Percentiles rank a stretch among this genome's conserved stretches.
Evolutionary conservation across 2,329 filamentous ascomycete species (phyloP).

Genomic region (Nigrospora osmanthi): DNA sequence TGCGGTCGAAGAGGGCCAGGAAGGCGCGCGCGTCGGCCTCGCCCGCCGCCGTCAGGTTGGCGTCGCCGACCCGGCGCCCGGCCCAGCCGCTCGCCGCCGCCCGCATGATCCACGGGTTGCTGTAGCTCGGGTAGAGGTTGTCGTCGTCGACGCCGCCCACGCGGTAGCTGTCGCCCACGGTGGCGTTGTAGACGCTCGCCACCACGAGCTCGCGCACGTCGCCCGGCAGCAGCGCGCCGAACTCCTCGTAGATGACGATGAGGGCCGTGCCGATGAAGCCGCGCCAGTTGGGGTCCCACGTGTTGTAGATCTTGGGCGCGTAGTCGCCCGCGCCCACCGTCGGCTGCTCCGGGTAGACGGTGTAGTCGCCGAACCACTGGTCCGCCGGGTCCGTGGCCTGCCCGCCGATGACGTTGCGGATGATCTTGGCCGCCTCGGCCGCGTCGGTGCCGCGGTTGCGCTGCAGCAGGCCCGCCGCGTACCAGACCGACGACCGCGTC

Average conservation of each 20-base stretch:
- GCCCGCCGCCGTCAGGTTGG: constrained; percentile 40
- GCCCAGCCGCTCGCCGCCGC: constrained; percentile 42
- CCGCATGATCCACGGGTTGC: constrained; percentile 40
- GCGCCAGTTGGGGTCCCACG: constrained; percentile 47
- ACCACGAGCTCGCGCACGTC: constrained; percentile 25
- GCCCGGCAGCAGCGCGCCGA: constrained; percentile 24
- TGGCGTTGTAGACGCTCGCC: constrained; percentile 36
- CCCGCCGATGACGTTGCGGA: constrained; percentile 33
- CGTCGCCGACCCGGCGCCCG: constrained; percentile 33
- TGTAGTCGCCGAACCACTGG: constrained; percentile 40
- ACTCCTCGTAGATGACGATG: constrained; percentile 42
- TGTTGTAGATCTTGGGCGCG: constrained; percentile 31
- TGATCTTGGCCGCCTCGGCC: constrained; percentile 32
- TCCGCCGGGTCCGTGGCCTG: constrained; percentile 34
- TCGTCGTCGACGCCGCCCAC: constrained; percentile 43
- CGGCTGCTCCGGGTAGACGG: constrained; percentile 39
- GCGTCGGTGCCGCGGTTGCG: constrained; percentile 34
- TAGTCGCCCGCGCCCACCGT: constrained; percentile 36
- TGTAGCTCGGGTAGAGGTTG: constrained; percentile 45
- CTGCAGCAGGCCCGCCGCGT: constrained; percentile 37
- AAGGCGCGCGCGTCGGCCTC: constrained; percentile 38
- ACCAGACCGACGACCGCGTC: constrained; percentile 39
- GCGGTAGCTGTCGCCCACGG: constrained; percentile 42
- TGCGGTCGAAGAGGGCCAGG: constrained; percentile 38
- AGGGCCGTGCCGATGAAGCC: constrained; percentile 44